A percentile compares a stretch with the other conserved stretches of the same genome.
Evolutionary conservation across 345 rosid genomes (phyloP).

Genomic region (Luvunga scandens): DNA sequence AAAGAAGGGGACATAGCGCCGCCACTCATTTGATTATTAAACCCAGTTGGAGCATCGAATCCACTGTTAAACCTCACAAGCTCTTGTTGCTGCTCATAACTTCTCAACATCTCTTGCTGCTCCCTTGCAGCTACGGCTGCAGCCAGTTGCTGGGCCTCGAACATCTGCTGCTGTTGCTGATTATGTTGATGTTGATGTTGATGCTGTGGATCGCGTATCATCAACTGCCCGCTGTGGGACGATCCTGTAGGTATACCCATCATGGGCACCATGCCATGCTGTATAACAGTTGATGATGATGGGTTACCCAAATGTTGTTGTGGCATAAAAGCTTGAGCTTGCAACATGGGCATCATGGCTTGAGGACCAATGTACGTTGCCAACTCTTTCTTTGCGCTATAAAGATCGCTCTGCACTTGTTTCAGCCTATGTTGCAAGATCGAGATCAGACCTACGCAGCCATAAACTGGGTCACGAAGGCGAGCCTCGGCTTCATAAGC

Average conservation of each 20-base stretch:
- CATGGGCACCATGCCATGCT: constrained; percentile 40
- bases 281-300: constrained; percentile 31
- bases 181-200: constrained; percentile 34
- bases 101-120: constrained; percentile 60
- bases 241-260: constrained; percentile 45
- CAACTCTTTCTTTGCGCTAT: constrained; percentile 56
- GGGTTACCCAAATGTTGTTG: constrained; percentile 36
- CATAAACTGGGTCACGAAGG: constrained; percentile 78
- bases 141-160: constrained; percentile 60
- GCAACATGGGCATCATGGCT: constrained; percentile 46
- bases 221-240: constrained; percentile 25
- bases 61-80: constrained; percentile 38
- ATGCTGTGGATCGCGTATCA: constrained; percentile 36
- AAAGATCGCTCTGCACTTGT: constrained; percentile 46
- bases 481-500: constrained; percentile 80
- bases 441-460: constrained; percentile 76
- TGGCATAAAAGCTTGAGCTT: constrained; percentile 25
- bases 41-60: constrained; percentile 37
- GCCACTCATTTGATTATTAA: constrained; percentile 28
- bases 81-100: constrained; percentile 50
- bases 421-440: constrained; percentile 65
- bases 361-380: constrained; percentile 47
- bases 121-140: constrained; percentile 58
- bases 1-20: constrained; percentile 47
- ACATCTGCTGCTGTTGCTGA: constrained; percentile 48